These are phyloP conservation scores for Starmerella bombicola DNA, from an alignment of 805 yeast species.

Conservation along the genomic window DNA sequence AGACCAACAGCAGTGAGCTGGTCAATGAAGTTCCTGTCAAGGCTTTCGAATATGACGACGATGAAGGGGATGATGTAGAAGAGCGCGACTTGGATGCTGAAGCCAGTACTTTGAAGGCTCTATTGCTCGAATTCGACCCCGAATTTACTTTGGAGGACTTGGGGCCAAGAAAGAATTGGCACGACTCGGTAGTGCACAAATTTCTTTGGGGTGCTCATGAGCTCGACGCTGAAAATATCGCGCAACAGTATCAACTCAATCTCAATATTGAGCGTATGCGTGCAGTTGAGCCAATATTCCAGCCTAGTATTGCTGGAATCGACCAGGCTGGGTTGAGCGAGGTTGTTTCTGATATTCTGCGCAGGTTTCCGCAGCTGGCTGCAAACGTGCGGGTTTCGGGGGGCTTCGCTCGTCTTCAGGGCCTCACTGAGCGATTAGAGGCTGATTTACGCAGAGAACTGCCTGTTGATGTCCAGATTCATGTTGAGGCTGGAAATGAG, in stretches of 20 bases:
- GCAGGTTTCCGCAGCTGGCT: slow-evolving; percentile 34
- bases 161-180: slow-evolving; percentile 72
- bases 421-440: slow-evolving; percentile 53
- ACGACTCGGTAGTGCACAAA: slow-evolving; percentile 61
- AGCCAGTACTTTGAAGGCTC: slow-evolving; percentile 46
- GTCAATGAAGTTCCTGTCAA: too few relatives aligned
- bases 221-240: slow-evolving; percentile 67
- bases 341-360: slow-evolving; percentile 51
- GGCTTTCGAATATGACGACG: too few relatives aligned
- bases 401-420: slow-evolving; percentile 57
- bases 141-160: slow-evolving; percentile 77
- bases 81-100: slow-evolving; percentile 51
- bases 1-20: slow-evolving; percentile 88
- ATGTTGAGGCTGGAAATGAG: slow-evolving; percentile 50
- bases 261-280: slow-evolving; percentile 80
- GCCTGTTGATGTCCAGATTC: slow-evolving; percentile 53
- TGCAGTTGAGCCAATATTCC: slow-evolving; percentile 83
- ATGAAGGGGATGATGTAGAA: slow-evolving; percentile 52
- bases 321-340: slow-evolving; percentile 94
- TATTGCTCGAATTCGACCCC: slow-evolving; percentile 71
- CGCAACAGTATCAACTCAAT: slow-evolving; percentile 81
- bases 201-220: slow-evolving; percentile 85
- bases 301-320: slow-evolving; percentile 85
- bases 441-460: slow-evolving; percentile 57
- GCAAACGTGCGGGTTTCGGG: slow-evolving; percentile 72